Evolutionary conservation across 2,329 filamentous ascomycete species (phyloP).

Genomic region (Colletotrichum coccodes): DNA sequence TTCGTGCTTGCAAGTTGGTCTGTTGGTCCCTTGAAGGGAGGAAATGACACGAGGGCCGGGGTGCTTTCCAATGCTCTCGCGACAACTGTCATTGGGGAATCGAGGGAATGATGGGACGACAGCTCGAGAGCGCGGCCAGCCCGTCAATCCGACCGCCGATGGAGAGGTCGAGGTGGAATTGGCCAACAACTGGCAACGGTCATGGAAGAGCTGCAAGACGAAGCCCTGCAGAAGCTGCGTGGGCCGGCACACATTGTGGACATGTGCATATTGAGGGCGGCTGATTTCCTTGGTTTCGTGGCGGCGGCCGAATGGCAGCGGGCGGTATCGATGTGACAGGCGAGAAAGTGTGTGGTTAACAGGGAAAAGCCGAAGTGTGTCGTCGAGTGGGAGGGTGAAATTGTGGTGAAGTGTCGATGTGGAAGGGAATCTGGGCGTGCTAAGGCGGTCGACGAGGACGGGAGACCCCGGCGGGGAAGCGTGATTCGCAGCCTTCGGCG

Average conservation of each 20-base stretch:
- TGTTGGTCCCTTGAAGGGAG: neutral
- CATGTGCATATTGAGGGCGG: constrained; percentile 25
- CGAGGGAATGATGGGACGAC: neutral
- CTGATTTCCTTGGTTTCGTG: neutral
- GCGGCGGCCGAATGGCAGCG: constrained; percentile 25
- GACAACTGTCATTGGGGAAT: constrained; percentile 4
- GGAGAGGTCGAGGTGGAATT: constrained; percentile 20
- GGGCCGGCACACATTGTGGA: constrained; percentile 13
- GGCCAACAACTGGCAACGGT: constrained; percentile 18
- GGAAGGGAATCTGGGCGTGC: neutral
- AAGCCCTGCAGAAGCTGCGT: constrained; percentile 19
- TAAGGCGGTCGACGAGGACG: neutral
- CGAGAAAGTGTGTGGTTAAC: constrained; percentile 24
- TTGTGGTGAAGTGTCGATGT: neutral
- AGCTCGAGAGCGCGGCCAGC: neutral
- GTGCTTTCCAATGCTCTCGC: neutral
- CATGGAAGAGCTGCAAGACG: constrained; percentile 3
- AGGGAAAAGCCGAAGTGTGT: neutral
- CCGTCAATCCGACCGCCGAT: neutral
- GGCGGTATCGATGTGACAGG: constrained; percentile 14
- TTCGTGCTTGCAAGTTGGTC: neutral
- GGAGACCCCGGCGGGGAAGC: constrained; percentile 7
- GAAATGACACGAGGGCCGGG: neutral
- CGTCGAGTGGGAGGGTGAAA: too few species aligned
- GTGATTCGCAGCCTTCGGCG: constrained; percentile 15